These are phyloP conservation scores for Neurospora sp. DNA, from an alignment of 495 filamentous ascomycete species.

Conservation along the genomic window DNA sequence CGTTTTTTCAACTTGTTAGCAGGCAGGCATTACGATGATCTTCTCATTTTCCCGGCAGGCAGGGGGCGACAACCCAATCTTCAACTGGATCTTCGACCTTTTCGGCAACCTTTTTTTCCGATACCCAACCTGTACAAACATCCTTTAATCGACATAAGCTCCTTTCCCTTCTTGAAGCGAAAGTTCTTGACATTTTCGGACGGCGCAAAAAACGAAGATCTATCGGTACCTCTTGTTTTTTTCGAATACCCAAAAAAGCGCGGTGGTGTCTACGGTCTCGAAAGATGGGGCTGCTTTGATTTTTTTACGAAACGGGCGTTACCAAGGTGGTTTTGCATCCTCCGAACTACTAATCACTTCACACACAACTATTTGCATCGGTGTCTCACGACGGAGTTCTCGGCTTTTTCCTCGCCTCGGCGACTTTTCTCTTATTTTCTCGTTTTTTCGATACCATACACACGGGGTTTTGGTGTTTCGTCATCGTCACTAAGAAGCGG, in stretches of 20 bases:
- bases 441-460: constrained; percentile 25
- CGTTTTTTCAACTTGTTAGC: constrained; percentile 12
- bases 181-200: constrained; percentile 23
- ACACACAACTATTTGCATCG: constrained; percentile 19
- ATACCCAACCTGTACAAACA: constrained; percentile 26
- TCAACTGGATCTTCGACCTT: constrained; percentile 23
- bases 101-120: constrained; percentile 8
- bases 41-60: constrained; percentile 19
- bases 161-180: constrained; percentile 16
- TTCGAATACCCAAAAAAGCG: constrained; percentile 13
- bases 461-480: constrained; percentile 12
- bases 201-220: constrained; percentile 23
- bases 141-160: constrained; percentile 23
- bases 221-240: constrained; percentile 26
- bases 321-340: constrained; percentile 23
- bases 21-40: constrained; percentile 24
- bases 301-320: constrained; percentile 21
- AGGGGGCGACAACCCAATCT: constrained; percentile 11
- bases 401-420: constrained; percentile 9
- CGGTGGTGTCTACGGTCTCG: constrained; percentile 21
- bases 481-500: constrained; percentile 24
- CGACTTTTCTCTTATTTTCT: constrained; percentile 5
- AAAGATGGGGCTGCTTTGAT: constrained; percentile 20
- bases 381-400: constrained; percentile 26
- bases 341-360: constrained; percentile 11